Evolutionary conservation across 331 rosid genomes (phyloP).

Genomic region (Stylosanthes scabra): DNA sequence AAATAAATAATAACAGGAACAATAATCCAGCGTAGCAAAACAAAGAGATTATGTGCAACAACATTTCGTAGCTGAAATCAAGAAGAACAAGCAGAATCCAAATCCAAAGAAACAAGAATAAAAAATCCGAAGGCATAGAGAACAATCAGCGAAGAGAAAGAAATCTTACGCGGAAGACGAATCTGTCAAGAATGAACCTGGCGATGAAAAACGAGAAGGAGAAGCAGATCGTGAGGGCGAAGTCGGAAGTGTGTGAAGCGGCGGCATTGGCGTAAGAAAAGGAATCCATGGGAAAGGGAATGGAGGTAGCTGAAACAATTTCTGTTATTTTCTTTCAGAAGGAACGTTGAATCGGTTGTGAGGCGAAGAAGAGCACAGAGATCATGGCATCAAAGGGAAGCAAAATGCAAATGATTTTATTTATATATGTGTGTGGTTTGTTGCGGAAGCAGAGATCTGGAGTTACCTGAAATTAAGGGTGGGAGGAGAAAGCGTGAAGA

Average conservation of each 20-base stretch:
- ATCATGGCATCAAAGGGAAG: constrained; percentile 34
- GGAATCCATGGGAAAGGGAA: constrained; percentile 59
- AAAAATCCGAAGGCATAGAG: constrained; percentile 8
- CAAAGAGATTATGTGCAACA: background rate
- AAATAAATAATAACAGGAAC: background rate
- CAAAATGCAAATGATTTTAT: background rate
- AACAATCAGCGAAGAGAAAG: background rate
- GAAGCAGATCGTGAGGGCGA: constrained; percentile 66
- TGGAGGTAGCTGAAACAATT: background rate
- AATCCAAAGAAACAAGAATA: background rate
- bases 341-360: constrained; percentile 38
- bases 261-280: constrained; percentile 49
- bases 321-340: constrained; percentile 30
- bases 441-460: constrained; percentile 41
- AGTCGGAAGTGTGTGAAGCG: constrained; percentile 59
- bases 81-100: constrained; percentile 19
- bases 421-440: background rate
- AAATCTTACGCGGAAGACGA: constrained; percentile 79
- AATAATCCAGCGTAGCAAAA: constrained; percentile 6
- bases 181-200: constrained; percentile 74
- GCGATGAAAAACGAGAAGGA: constrained; percentile 62
- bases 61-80: background rate
- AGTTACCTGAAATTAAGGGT: constrained; percentile 40
- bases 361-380: background rate
- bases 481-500: constrained; percentile 21